These are phyloP conservation scores for Starmerella lactis-condensi DNA, from an alignment of 805 yeast species.

Conservation along the genomic window DNA sequence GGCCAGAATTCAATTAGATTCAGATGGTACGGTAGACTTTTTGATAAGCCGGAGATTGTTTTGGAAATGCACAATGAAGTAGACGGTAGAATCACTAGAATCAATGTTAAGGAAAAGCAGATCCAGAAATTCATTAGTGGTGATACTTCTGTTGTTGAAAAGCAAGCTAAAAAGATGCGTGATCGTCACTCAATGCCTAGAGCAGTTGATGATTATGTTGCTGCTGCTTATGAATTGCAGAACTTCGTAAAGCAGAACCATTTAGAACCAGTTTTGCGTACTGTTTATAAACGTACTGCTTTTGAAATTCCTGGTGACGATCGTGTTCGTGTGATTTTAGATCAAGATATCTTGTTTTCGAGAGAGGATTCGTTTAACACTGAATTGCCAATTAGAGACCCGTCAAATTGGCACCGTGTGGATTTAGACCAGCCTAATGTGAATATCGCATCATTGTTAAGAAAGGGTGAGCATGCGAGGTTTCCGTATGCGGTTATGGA, in stretches of 20 bases:
- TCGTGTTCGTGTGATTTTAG: conserved; percentile 73
- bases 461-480: conserved; percentile 69
- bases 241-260: conserved; percentile 43
- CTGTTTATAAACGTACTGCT: conserved; percentile 79
- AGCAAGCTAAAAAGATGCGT: conserved; percentile 40
- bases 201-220: conserved; percentile 33
- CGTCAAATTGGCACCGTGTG: conserved; percentile 74
- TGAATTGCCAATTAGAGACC: conserved; percentile 76
- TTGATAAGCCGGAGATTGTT: conserved; percentile 55
- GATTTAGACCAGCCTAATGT: conserved; percentile 65
- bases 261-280: conserved; percentile 71
- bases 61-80: conserved; percentile 49
- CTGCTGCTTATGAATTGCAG: conserved; percentile 42
- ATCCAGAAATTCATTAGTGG: conserved; percentile 53
- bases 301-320: conserved; percentile 98
- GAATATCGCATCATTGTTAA: conserved; percentile 49
- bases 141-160: conserved; percentile 28
- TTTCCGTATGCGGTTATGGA: conserved; percentile 72
- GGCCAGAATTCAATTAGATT: conserved; percentile 71
- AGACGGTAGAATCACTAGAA: conserved; percentile 36
- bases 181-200: conserved; percentile 40
- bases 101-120: conserved; percentile 63
- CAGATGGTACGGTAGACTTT: conserved; percentile 76
- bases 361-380: conserved; percentile 80
- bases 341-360: conserved; percentile 68